A percentile compares a stretch with the other conserved stretches of the same genome.
Conservation (phyloP, 2,329 filamentous ascomycete genomes). For the Cladosporium sp. region DNA sequence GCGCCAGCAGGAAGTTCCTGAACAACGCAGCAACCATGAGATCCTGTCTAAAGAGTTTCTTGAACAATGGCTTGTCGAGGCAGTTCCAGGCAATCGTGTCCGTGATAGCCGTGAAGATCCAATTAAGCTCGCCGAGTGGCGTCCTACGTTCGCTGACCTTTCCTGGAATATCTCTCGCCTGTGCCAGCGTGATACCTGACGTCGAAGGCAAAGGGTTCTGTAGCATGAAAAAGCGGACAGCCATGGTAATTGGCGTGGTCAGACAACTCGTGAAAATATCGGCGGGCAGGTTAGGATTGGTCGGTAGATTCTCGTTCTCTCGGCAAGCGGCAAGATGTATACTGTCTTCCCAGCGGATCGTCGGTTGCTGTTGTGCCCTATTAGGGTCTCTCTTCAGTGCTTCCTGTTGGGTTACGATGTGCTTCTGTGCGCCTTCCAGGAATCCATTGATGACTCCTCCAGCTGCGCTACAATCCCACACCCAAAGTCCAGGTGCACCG, state of each 20-base stretch:
- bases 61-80: conserved; percentile 83
- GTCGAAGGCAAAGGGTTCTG: conserved; percentile 73
- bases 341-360: conserved; percentile 73
- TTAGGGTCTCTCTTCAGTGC: conserved; percentile 69
- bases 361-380: conserved; percentile 30
- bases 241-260: conserved; percentile 97
- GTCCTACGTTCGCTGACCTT: conserved; percentile 90
- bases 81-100: conserved; percentile 99
- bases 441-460: conserved; percentile 96
- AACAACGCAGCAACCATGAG: conserved; percentile 98
- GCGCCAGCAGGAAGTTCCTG: conserved; percentile 90
- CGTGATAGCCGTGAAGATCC: conserved; percentile 99
- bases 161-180: conserved; percentile 86
- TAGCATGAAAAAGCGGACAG: conserved; percentile 90
- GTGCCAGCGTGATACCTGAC: conserved; percentile 68
- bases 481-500: conserved; percentile 90
- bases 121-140: conserved; percentile 92
- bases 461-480: conserved; percentile 96
- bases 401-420: conserved; percentile 84
- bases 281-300: conserved; percentile 87
- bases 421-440: conserved; percentile 90
- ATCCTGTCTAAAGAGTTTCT: conserved; percentile 95
- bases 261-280: conserved; percentile 95
- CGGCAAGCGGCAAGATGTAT: conserved; percentile 93
- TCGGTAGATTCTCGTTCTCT: conserved; percentile 88